Base-by-base conservation (phyloP, 2,329 filamentous ascomycete genomes). In the Penicillium hordei region DNA sequence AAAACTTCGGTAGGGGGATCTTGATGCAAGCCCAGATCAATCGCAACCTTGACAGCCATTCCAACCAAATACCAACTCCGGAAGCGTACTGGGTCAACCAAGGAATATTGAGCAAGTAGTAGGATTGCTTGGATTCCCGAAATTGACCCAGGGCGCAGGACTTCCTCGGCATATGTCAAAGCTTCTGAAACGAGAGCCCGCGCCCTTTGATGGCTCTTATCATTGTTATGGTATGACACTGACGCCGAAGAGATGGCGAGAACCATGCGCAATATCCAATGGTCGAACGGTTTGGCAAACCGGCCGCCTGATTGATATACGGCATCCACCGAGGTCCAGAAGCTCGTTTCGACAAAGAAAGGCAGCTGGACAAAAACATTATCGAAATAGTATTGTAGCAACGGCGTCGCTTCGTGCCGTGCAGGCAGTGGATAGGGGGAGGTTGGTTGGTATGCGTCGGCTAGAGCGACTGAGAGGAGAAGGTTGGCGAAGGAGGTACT, bases 1-100 rank as follows among this genome's bases (percentile, higher is more conserved):
- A 86, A 78, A 17, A 89, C 83, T 60, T 89, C 87, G 56, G 84
- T 82, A 0, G 90, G 88, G 3, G 92, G 91, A 65, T 97, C 93
- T 75, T 97, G 93, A 73, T 97, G 94, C 57, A 95, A 87, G 8
- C 94, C 94, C 31, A 97, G 78, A 76, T 99, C 94, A 23, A 97
- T 84, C 69, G 93, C 87, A 6, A 92, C 90, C 57, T 93, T 86
- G 40, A 90, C 90, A 7, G 93, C 93, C 71, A 94, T 93, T 7
- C 93, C 94, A 55, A 97, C 90, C 60, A 97, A 77, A 63, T 94
- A 93, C 93, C 94, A 97, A 67, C 89, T 91, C 69, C 96, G 92
- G 69, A 96, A 97, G 70, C 95, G 91, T 42, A 88, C 85, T 2
- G 93, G 93, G 67, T 97, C 93, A 49, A 96, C 81, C 79, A 94